phyloP scores from a whole-genome alignment of 495 filamentous ascomycete species.

The Neurospora sp. region DNA sequence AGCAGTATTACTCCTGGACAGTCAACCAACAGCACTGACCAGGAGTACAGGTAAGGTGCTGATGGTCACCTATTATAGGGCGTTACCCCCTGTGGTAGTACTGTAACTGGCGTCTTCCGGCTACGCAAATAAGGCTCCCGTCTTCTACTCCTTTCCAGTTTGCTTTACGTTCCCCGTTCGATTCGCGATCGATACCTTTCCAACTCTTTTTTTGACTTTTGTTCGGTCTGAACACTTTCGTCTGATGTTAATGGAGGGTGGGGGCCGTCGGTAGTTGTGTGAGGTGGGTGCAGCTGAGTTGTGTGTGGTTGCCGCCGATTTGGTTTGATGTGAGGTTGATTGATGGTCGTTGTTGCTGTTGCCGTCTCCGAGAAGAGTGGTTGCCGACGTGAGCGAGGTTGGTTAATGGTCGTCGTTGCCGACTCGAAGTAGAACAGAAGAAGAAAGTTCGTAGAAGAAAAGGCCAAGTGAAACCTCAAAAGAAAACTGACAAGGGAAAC shows the following conservation, averaged over 20 bases:
- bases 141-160: not conserved
- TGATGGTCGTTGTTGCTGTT: not conserved
- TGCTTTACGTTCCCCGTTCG: not conserved
- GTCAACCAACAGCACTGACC: too few relatives aligned
- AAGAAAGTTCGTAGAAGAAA: not conserved
- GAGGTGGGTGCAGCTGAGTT: not conserved
- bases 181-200: not conserved
- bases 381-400: too few relatives aligned
- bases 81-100: not conserved
- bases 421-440: not conserved
- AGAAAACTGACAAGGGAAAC: not conserved
- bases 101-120: not conserved
- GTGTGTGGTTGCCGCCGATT: not conserved
- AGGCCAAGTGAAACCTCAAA: not conserved
- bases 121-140: not conserved
- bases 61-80: too few relatives aligned
- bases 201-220: not conserved
- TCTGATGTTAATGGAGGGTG: not conserved
- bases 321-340: not conserved
- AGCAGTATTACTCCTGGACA: too few relatives aligned
- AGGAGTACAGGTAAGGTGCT: too few relatives aligned
- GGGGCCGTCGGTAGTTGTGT: not conserved
- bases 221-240: not conserved
- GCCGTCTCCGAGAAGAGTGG: too few relatives aligned
- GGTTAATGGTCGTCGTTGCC: not conserved